These are phyloP conservation scores for Filosporella fistucella DNA, from an alignment of 495 filamentous ascomycete species.

Conservation along the genomic window DNA sequence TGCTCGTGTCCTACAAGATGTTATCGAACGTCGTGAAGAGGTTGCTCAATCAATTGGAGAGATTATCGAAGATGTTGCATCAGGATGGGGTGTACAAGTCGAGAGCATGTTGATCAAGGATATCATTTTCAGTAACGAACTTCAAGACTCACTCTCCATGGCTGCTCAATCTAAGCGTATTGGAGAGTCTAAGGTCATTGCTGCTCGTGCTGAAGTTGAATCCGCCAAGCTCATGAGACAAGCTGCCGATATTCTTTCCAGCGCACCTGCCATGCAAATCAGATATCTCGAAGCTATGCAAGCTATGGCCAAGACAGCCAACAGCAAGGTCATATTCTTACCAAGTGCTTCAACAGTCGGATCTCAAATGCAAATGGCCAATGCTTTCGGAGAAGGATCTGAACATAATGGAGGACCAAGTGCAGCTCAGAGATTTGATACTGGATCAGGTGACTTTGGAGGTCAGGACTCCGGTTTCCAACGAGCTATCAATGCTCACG, in stretches of 20 bases:
- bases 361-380: constrained; percentile 23
- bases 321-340: constrained; percentile 96
- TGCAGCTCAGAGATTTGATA: constrained; percentile 30
- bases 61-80: constrained; percentile 95
- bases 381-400: constrained; percentile 13
- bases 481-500: constrained; percentile 74
- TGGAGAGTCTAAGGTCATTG: constrained; percentile 97
- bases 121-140: constrained; percentile 93
- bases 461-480: constrained; percentile 59
- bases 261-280: constrained; percentile 98
- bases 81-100: constrained; percentile 92
- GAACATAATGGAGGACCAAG: constrained; percentile 6
- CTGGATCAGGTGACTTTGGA: constrained; percentile 46
- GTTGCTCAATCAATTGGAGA: constrained; percentile 90
- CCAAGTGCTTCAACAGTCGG: constrained; percentile 41
- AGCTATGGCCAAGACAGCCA: constrained; percentile 93
- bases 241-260: constrained; percentile 91
- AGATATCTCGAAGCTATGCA: constrained; percentile 99
- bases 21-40: constrained; percentile 98
- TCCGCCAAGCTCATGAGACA: constrained; percentile 96
- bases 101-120: constrained; percentile 99
- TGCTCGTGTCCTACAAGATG: constrained; percentile 93
- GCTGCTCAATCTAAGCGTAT: constrained; percentile 99
- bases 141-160: constrained; percentile 98
- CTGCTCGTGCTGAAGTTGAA: constrained; percentile 95